Conservation (phyloP, 768 basidiomycete species). For the Tulasnella sp. region DNA sequence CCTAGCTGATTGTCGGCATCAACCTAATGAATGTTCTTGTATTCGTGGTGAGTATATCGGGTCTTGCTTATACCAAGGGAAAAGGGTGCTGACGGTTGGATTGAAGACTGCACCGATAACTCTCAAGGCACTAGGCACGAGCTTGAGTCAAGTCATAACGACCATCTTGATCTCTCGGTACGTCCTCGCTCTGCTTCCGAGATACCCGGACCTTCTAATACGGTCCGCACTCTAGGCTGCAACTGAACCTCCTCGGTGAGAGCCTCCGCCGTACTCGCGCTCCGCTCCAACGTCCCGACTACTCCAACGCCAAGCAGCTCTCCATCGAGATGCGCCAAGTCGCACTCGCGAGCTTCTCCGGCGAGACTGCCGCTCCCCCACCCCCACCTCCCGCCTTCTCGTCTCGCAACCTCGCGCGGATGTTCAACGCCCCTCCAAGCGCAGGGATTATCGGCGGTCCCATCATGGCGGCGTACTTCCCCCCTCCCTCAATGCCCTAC, state of each 20-base stretch:
- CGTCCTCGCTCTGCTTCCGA: neutral
- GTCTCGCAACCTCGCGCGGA: neutral
- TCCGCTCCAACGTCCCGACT: neutral
- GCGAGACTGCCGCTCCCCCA: neutral
- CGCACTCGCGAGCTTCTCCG: neutral
- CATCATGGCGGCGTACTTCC: neutral
- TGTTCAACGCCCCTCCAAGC: neutral
- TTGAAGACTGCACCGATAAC: neutral
- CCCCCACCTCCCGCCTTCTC: neutral
- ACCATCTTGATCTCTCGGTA: neutral
- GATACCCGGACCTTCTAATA: neutral
- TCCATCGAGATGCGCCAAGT: neutral
- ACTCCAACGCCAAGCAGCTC: neutral
- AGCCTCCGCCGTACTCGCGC: neutral
- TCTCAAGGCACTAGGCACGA: neutral
- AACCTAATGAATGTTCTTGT: neutral
- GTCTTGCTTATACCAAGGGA: neutral
- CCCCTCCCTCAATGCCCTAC: neutral
- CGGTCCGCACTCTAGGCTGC: neutral
- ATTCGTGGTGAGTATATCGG: neutral
- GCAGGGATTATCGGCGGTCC: neutral
- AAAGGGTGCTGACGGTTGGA: neutral
- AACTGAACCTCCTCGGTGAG: neutral
- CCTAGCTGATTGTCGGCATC: neutral
- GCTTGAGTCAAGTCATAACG: neutral